A percentile compares a stretch with the other conserved stretches of the same genome.
phyloP scores from a whole-genome alignment of 306 rosid genomes.

The Fragaria vesca region DNA sequence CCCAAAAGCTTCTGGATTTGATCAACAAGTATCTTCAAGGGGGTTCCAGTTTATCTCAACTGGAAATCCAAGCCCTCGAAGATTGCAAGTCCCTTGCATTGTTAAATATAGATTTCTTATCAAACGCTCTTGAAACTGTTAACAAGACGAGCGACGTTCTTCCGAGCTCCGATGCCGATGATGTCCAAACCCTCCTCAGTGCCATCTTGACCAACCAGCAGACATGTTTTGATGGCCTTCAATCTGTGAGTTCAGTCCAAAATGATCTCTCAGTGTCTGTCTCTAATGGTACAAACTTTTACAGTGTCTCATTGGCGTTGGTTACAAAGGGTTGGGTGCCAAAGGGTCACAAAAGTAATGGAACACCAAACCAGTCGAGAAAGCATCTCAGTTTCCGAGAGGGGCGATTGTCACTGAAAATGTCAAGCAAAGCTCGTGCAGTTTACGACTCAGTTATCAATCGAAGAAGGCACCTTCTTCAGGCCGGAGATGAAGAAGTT shows the following conservation, averaged over 20 bases:
- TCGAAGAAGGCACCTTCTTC: conserved; percentile 23
- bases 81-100: conserved; percentile 34
- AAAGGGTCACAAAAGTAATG: conserved; percentile 9
- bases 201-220: conserved; percentile 41
- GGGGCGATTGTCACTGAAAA: conserved; percentile 26
- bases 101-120: conserved; percentile 28
- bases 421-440: conserved; percentile 21
- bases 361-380: neutral
- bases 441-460: conserved; percentile 20
- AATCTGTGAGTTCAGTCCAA: conserved; percentile 5
- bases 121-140: conserved; percentile 8
- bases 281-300: conserved; percentile 25
- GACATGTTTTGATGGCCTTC: conserved; percentile 38
- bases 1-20: conserved; percentile 18
- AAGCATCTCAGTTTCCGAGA: conserved; percentile 15
- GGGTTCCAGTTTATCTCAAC: conserved; percentile 19
- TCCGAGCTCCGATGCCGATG: conserved; percentile 29
- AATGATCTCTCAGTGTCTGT: conserved; percentile 7
- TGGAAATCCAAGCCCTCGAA: conserved; percentile 17
- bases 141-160: conserved; percentile 25
- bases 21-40: conserved; percentile 21
- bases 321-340: conserved; percentile 43
- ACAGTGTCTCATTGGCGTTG: conserved; percentile 31
- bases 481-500: conserved; percentile 21
- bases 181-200: conserved; percentile 37